Conservation (phyloP, 257 asterid genomes). For the Nicotiana knightiana region DNA sequence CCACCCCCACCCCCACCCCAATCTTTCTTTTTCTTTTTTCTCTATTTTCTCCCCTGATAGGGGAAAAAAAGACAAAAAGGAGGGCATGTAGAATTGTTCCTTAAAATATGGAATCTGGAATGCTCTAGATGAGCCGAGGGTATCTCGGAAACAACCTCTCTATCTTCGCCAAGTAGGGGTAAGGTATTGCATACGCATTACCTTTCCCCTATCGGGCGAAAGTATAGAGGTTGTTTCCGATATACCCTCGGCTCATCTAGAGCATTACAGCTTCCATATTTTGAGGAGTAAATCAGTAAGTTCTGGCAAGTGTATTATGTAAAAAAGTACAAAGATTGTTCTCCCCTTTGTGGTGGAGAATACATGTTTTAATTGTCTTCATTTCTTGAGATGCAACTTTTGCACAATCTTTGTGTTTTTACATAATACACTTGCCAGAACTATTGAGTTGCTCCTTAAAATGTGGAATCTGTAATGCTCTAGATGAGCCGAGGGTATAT, state of each 20-base stretch:
- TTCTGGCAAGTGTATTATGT: neutral
- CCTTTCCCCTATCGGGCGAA: too few species aligned
- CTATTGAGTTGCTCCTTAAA: neutral
- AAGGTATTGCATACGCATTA: too few species aligned
- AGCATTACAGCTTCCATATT: neutral
- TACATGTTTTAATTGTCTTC: neutral
- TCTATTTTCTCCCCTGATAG: too few species aligned
- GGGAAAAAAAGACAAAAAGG: neutral
- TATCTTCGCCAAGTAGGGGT: too few species aligned
- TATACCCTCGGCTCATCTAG: too few species aligned
- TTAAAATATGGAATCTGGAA: neutral
- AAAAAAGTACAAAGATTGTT: neutral
- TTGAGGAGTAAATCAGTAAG: neutral
- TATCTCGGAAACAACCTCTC: too few species aligned
- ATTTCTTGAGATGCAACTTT: neutral
- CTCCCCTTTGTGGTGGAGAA: neutral
- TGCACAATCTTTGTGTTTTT: too few species aligned
- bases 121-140: neutral
- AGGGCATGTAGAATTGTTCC: conserved; percentile 1
- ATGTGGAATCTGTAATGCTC: neutral
- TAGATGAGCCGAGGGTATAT: neutral
- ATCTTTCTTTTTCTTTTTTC: too few species aligned
- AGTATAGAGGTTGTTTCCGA: too few species aligned
- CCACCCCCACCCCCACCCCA: too few species aligned
- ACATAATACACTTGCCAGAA: neutral